These are phyloP conservation scores for Hippophae gyantsensis DNA, from an alignment of 306 rosid genomes.

Conservation along the genomic window DNA sequence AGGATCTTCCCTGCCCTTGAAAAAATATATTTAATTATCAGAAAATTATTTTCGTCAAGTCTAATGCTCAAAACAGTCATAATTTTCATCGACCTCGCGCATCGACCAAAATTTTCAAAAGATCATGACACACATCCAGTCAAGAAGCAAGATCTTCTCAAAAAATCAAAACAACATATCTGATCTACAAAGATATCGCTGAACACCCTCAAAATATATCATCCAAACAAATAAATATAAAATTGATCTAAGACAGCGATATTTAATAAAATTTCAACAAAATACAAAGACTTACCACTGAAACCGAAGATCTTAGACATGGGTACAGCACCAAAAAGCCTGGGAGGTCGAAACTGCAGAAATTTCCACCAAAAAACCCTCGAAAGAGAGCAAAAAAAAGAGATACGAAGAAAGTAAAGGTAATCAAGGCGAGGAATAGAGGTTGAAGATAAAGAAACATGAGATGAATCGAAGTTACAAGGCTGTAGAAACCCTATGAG, in stretches of 20 bases:
- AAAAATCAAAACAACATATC: background rate
- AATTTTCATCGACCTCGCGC: background rate
- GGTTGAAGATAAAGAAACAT: conserved; percentile 37
- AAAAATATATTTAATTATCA: background rate
- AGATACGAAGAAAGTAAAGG: conserved; percentile 27
- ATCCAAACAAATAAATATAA: conserved; percentile 4
- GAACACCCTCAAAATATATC: conserved; percentile 13
- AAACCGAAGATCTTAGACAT: conserved; percentile 81
- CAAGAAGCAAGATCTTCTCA: background rate
- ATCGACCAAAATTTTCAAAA: background rate
- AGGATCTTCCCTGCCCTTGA: background rate
- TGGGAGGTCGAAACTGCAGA: conserved; percentile 32
- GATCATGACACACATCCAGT: background rate
- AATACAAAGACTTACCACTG: conserved; percentile 47
- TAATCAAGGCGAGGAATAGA: conserved; percentile 6
- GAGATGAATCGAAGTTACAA: conserved; percentile 20
- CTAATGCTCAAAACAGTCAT: too few relatives aligned
- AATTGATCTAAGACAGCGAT: conserved; percentile 5
- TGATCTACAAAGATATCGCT: conserved; percentile 13
- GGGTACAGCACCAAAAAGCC: conserved; percentile 37
- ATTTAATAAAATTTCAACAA: background rate
- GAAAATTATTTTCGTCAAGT: too few relatives aligned
- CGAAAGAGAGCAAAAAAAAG: conserved; percentile 51
- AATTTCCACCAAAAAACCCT: conserved; percentile 38
- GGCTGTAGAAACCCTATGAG: conserved; percentile 55